Evolutionary conservation across 2,329 filamentous ascomycete genomes (phyloP), one percentile per base, ranked within the genome.

Genomic region (Fusarium sp.): DNA sequence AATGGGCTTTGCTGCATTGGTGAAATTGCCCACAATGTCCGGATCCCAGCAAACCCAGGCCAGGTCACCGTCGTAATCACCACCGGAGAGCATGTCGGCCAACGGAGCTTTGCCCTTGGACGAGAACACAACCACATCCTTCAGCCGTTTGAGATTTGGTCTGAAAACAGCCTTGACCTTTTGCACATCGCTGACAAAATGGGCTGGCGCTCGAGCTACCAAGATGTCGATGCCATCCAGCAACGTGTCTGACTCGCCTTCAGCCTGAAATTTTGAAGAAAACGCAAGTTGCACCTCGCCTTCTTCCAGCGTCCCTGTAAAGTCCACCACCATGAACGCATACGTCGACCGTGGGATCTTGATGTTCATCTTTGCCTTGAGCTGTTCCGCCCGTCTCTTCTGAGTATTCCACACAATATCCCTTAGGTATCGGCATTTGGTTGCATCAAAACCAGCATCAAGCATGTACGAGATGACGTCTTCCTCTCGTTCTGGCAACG

Each of bases 41-140:
- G 80, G 77, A 26, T 93, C 90, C 89, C 89, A 94, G 68, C 89
- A 92, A 0, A 92, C 76, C 90, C 90, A 93, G 5, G 90, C 85
- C n/a, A 79, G 83, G 61, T 95, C 91, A 0, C 91, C 91, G 64
- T 94, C 91, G 61, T 93, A 94, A 69, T 94, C 91, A 0, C 91
- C 91, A 0, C 91, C 91, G 1, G 90, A 91, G 0, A 94, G 78
- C 67, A 88, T 88, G 8, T 86, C 84, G 0, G 91, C 91, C 0
- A 93, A 80, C 0, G 91, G 85, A 1, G 76, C 77, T 25, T 81
- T 71, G 0, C 90, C 90, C 57, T 83, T 84, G 0, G 79, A 80
- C 0, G 91, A 81, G 65, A 98, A 97, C 0, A 97, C 83, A 12
- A 95, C 81, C 1, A 97, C 88, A 67, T 97, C 90, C 58, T 90